Evolutionary conservation across 2,329 filamentous ascomycete species (phyloP).

Genomic region (Colletotrichum paranaense): DNA sequence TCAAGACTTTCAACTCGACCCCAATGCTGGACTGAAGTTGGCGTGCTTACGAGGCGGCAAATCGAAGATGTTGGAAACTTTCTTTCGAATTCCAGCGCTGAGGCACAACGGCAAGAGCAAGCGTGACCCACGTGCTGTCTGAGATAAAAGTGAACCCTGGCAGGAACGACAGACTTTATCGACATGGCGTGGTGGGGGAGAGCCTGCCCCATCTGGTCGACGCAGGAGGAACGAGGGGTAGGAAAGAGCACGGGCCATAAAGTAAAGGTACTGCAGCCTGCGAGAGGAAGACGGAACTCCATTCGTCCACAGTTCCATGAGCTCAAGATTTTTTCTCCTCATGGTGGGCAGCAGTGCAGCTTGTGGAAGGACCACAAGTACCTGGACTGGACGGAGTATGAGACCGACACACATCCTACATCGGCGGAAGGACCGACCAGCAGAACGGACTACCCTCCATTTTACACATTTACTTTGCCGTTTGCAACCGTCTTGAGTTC

Average conservation of each 20-base stretch:
- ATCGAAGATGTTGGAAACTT: neutral
- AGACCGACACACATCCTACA: constrained; percentile 3
- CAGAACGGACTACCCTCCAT: neutral
- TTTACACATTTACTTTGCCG: neutral
- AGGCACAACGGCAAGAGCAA: constrained; percentile 5
- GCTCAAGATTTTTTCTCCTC: constrained; percentile 9
- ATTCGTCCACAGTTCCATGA: neutral
- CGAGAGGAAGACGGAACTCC: neutral
- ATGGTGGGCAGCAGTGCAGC: constrained; percentile 1
- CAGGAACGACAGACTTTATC: constrained; percentile 11
- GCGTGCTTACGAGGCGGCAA: too few species aligned
- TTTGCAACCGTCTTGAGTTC: neutral
- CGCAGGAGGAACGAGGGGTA: constrained; percentile 21
- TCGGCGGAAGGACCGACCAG: neutral
- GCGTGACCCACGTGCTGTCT: constrained; percentile 11
- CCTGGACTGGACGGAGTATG: neutral
- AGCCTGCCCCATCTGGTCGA: neutral
- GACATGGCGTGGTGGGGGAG: constrained; percentile 5
- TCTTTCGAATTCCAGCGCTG: constrained; percentile 8
- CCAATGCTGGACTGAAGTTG: too few species aligned
- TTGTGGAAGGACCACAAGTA: constrained; percentile 3
- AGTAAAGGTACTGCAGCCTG: neutral
- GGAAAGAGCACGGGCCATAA: constrained; percentile 6
- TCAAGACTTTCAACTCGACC: neutral
- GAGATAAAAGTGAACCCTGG: constrained; percentile 20